Percentiles rank a stretch among this genome's conserved stretches.
phyloP scores from a whole-genome alignment of 306 rosid genomes.

The Crataegus laevigata region DNA sequence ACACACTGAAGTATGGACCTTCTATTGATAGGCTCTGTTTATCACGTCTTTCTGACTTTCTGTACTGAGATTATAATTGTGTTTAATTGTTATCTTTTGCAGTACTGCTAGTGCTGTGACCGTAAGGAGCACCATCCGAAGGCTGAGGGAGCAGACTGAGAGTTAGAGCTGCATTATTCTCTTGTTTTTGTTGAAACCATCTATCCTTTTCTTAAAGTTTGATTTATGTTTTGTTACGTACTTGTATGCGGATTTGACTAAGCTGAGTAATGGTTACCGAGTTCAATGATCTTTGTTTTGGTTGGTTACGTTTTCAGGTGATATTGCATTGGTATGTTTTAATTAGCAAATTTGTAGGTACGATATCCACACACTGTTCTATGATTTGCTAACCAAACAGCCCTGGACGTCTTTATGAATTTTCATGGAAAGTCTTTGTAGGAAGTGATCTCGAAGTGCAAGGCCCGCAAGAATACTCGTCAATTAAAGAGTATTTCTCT shows the following conservation, averaged over 20 bases:
- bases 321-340: not conserved
- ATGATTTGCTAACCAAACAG: too few relatives aligned
- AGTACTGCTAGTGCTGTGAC: slow-evolving; percentile 77
- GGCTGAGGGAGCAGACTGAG: slow-evolving; percentile 87
- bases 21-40: not conserved
- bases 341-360: not conserved
- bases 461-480: not conserved
- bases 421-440: too few relatives aligned
- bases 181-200: not conserved
- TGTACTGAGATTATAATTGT: not conserved
- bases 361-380: too few relatives aligned
- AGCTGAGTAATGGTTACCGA: not conserved
- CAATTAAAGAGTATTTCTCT: too few relatives aligned
- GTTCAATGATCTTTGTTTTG: not conserved
- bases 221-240: not conserved
- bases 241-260: not conserved
- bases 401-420: too few relatives aligned
- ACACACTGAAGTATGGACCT: slow-evolving; percentile 58
- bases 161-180: slow-evolving; percentile 11
- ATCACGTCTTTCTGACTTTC: not conserved
- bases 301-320: not conserved
- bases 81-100: slow-evolving; percentile 10
- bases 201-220: not conserved
- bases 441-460: not conserved
- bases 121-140: slow-evolving; percentile 64